Evolutionary conservation across 768 basidiomycete species (phyloP).

Genomic region (Naganishia antarctica): DNA sequence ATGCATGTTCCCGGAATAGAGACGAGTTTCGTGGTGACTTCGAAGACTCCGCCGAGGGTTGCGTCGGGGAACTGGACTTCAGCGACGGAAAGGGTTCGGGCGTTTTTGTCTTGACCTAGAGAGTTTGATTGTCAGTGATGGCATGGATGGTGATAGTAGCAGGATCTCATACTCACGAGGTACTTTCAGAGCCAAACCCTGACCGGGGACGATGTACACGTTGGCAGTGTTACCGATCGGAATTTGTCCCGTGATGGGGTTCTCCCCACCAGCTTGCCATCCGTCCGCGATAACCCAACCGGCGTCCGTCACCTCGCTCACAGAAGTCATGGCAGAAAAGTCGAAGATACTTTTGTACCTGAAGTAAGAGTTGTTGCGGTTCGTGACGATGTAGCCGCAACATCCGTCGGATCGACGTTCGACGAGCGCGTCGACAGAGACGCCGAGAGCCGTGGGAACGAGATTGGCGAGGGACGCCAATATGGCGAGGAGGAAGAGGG

Average conservation of each 20-base stretch:
- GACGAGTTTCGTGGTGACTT: neutral
- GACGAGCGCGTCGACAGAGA: too few species aligned
- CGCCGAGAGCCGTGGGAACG: neutral
- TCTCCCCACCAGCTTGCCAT: constrained; percentile 5
- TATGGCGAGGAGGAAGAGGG: neutral
- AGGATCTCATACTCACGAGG: constrained; percentile 4
- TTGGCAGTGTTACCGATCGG: neutral
- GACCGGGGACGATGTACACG: neutral
- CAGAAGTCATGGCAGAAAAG: constrained; percentile 3
- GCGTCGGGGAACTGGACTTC: neutral
- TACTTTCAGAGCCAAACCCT: neutral
- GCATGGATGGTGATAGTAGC: neutral
- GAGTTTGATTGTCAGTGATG: neutral
- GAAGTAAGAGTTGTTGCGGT: constrained; percentile 10
- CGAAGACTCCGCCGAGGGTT: neutral
- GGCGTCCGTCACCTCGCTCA: neutral
- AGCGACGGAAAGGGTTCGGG: neutral
- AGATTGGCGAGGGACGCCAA: neutral
- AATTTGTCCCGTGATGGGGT: neutral
- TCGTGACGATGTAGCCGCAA: constrained; percentile 13
- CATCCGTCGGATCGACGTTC: neutral
- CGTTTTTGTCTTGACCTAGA: constrained; percentile 7
- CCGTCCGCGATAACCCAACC: constrained; percentile 9
- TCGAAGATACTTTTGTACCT: neutral
- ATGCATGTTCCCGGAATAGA: neutral